Conservation (phyloP, 176 grass and related monocot species). For the Cocos nucifera region DNA sequence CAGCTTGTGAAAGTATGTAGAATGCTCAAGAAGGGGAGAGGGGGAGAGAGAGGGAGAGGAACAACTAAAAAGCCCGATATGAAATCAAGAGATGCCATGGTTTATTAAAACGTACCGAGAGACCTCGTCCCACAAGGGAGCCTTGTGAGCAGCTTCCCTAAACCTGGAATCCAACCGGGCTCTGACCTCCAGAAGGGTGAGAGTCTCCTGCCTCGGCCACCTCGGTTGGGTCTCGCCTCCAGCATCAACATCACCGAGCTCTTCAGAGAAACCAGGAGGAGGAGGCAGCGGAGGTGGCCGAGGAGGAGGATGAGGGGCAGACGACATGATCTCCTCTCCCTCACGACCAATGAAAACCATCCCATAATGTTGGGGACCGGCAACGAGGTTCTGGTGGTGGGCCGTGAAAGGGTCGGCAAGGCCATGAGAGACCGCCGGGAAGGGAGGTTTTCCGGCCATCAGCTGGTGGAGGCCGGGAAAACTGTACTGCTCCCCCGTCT, state of each 20-base stretch:
- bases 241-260: background rate
- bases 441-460: background rate
- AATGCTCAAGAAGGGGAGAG: too few species aligned
- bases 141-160: constrained; percentile 64
- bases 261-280: background rate
- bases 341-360: background rate
- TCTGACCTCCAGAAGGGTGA: constrained; percentile 76
- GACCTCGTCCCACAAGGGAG: constrained; percentile 76
- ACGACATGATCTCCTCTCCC: background rate
- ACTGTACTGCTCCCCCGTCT: background rate
- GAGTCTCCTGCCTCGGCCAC: constrained; percentile 83
- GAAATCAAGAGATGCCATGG: background rate
- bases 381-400: background rate
- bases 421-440: background rate
- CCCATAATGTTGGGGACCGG: background rate
- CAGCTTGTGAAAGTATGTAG: too few species aligned
- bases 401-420: background rate
- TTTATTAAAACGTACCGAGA: constrained; percentile 41
- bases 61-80: background rate
- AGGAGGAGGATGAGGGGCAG: background rate
- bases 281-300: background rate
- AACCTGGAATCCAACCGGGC: constrained; percentile 70
- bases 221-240: background rate
- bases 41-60: background rate
- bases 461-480: background rate